Evolutionary conservation across 768 basidiomycete genomes (phyloP), one percentile per base, ranked within the genome.

Genomic region (Xerocomellus amylosporus): DNA sequence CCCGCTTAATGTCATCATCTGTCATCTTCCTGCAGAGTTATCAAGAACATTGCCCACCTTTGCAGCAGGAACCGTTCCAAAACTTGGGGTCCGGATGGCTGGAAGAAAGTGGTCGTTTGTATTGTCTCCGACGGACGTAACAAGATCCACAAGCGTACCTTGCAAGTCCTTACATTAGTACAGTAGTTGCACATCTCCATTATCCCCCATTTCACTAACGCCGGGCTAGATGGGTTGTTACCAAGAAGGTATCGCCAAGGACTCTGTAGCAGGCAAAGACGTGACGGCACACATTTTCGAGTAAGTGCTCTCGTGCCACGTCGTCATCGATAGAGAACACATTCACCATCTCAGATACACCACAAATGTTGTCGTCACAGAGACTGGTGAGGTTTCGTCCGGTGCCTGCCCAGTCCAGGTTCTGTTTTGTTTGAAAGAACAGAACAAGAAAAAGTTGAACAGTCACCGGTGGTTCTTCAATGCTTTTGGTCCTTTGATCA

Each of bases 391-490:
- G 69, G 87, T 93, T 13, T 83, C 85, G 0, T 76, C 79, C 47
- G 82, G 85, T n/a, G 73, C 80, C 1, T 90, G 88, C 64, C 86
- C 93, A 1, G 84, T 92, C 54, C 95, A 94, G 71, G 79, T 91
- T 61, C 75, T 98, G 43, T 94, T 94, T 75, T 93, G 92, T 66
- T 75, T 95, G 64, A 95, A 95, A 72, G 93, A 95, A 70, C 90
- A 92, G 75, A 97, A 95, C 79, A 93, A 93, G 79, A 95, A 96
- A 79, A 96, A 97, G 71, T 79, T 96, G 63, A 96, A 96, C 76
- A 90, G 88, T 62, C 93, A 97, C 65, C 82, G 94, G 19, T 97
- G 94, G 94, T 96, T 96, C 79, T 96, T 97, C 81, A 97, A 97
- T 65, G 94, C 91, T 0, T 90, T 96, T 59, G 90, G 90, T 20